Base-by-base conservation (phyloP, 805 yeast species). In the Sugiyamaella boreocaroliniensis region DNA sequence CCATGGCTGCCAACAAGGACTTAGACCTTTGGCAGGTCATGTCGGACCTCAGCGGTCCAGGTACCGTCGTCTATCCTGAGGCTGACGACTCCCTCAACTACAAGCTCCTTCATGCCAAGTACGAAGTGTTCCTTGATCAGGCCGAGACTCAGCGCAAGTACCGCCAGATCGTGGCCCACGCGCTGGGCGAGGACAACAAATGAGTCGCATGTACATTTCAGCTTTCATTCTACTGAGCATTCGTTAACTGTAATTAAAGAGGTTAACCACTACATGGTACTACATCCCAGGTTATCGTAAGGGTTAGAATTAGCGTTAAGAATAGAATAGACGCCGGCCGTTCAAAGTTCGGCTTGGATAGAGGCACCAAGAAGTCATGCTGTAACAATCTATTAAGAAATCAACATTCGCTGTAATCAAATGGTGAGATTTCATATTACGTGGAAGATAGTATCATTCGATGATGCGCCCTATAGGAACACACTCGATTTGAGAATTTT, bases 61-160 rank as follows among this genome's bases (percentile, higher is more conserved):
- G 97, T 45, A 76, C 77, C 59, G 89, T 83, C 11, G 85, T 93
- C 41, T 69, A 73, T 57, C 98, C 99, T 3, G 70, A 80, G 20
- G 68, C 78, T 3, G 70, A 64, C 15, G 69, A 70, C 44, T 78
- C 79, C 54, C 81, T 86, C 0, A 95, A 88, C 68, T 76, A 89
- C 62, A 73, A 75, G 60, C 74, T 93, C 55, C 76, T 93, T 66
- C 72, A 78, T 55, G 85, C 84, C 41, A 93, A 93, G 71, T 93
- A 89, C 74, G 78, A 81, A 69, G 80, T 92, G 44, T 89, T 89
- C 77, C 73, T 88, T 52, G 97, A 92, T 64, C 93, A 88, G 80
- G 89, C 95, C 45, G 79, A 74, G 60, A 78, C 85, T 29, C 98
- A 93, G 70, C 83, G 78, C 62, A 80, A 76, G 62, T 92, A 88